These are phyloP conservation scores for Coniochaeta sp. DNA, from an alignment of 2,329 filamentous ascomycete species.

Conservation along the genomic window DNA sequence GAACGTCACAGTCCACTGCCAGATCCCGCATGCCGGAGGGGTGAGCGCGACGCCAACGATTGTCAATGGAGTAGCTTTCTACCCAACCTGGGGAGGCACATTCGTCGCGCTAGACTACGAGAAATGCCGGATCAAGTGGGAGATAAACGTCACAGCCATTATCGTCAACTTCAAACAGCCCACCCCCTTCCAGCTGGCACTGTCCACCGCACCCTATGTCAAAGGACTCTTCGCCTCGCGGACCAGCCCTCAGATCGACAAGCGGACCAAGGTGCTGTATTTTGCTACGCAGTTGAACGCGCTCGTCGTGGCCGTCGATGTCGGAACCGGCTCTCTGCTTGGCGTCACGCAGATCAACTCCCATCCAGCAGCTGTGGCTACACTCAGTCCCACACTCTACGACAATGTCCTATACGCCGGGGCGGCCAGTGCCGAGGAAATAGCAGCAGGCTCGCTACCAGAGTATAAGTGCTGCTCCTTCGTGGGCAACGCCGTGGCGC, in stretches of 20 bases:
- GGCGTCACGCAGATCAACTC: constrained; percentile 14
- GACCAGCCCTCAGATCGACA: constrained; percentile 12
- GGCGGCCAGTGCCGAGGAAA: constrained; percentile 18
- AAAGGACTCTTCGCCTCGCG: constrained; percentile 2
- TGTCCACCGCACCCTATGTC: background rate
- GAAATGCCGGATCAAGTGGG: constrained; percentile 18
- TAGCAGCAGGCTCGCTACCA: constrained; percentile 3
- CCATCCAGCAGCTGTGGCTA: constrained; percentile 19
- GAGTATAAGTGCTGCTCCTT: constrained; percentile 22
- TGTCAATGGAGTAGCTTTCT: constrained; percentile 15
- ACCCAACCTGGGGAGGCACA: constrained; percentile 21
- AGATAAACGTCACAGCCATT: constrained; percentile 19
- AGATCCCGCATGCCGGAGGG: constrained; percentile 6
- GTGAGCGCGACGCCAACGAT: constrained; percentile 13
- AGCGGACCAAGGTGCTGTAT: constrained; percentile 16
- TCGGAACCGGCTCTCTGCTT: constrained; percentile 12
- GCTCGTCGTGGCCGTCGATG: constrained; percentile 18
- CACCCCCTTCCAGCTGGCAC: constrained; percentile 3
- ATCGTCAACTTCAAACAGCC: constrained; percentile 11
- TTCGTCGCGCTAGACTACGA: constrained; percentile 23
- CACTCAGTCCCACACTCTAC: constrained; percentile 18
- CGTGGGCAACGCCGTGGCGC: constrained; percentile 16
- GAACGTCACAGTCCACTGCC: constrained; percentile 7
- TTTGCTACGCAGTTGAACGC: constrained; percentile 19
- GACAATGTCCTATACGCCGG: constrained; percentile 20